phyloP scores from a whole-genome alignment of 495 filamentous ascomycete species.

The Penicillium silybi region DNA sequence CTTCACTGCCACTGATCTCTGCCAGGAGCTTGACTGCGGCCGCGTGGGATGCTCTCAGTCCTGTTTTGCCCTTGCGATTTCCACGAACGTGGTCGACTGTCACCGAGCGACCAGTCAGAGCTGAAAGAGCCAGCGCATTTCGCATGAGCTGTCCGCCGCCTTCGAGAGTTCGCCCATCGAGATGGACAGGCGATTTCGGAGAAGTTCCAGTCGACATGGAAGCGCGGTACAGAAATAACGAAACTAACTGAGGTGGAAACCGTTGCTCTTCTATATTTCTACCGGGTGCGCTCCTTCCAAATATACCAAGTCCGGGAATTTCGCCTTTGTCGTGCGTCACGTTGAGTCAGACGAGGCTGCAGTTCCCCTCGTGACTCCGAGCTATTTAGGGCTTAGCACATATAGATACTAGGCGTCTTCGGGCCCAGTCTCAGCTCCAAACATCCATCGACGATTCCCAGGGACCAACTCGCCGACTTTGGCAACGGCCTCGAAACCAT shows the following conservation, averaged over 20 bases:
- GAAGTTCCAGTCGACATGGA: background rate
- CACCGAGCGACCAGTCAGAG: constrained; percentile 61
- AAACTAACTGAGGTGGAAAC: background rate
- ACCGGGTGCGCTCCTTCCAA: background rate
- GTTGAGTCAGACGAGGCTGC: background rate
- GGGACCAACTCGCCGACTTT: background rate
- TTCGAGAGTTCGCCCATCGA: constrained; percentile 74
- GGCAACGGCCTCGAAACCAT: background rate
- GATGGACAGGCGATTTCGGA: constrained; percentile 22
- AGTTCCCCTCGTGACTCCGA: background rate
- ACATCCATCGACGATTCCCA: background rate
- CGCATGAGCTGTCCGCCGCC: constrained; percentile 82
- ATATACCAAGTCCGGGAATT: background rate
- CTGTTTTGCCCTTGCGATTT: constrained; percentile 54
- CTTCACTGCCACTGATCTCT: constrained; percentile 54
- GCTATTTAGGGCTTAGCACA: background rate
- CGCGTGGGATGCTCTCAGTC: constrained; percentile 74
- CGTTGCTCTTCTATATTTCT: background rate
- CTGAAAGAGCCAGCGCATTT: constrained; percentile 64
- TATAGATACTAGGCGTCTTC: background rate
- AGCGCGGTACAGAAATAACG: background rate
- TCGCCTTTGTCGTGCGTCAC: background rate
- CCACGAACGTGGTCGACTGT: constrained; percentile 66
- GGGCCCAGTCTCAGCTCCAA: background rate
- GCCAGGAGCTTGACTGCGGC: constrained; percentile 64